Evolutionary conservation across 192 early-diverging fungal genomes (phyloP).

Genomic region (Paraglomus brasilianum): DNA sequence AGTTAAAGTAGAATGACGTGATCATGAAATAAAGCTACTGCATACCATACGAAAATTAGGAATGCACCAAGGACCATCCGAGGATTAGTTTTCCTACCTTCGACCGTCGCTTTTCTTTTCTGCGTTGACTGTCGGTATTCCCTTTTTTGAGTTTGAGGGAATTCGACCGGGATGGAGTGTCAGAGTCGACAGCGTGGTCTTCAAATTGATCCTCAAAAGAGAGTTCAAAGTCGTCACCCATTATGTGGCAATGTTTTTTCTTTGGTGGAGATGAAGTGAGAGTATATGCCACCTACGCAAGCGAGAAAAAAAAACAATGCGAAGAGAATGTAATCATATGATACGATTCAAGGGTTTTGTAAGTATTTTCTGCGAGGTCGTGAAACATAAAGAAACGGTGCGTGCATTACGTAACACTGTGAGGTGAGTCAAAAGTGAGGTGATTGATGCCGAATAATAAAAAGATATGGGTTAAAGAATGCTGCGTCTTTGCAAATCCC

Average conservation of each 20-base stretch:
- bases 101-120: slow-evolving; percentile 32
- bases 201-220: slow-evolving; percentile 29
- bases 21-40: neutral
- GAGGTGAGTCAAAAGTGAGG: too few species aligned
- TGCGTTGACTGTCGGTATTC: slow-evolving; percentile 24
- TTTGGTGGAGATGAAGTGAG: slow-evolving; percentile 20
- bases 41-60: neutral
- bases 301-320: slow-evolving; percentile 19
- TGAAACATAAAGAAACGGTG: too few species aligned
- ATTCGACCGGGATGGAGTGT: slow-evolving; percentile 29
- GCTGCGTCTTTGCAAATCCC: too few species aligned
- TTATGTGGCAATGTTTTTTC: slow-evolving; percentile 20
- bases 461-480: too few species aligned
- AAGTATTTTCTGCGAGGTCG: neutral
- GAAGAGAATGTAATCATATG: slow-evolving; percentile 13
- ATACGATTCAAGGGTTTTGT: neutral
- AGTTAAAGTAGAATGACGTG: neutral
- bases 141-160: slow-evolving; percentile 24
- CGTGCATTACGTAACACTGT: too few species aligned
- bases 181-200: slow-evolving; percentile 28
- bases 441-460: too few species aligned
- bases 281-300: slow-evolving; percentile 19
- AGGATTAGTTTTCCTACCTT: slow-evolving; percentile 1
- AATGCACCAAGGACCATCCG: neutral
- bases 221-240: slow-evolving; percentile 30